phyloP scores from a whole-genome alignment of 164 flowering plant genomes.

The Magnolia officinalis region DNA sequence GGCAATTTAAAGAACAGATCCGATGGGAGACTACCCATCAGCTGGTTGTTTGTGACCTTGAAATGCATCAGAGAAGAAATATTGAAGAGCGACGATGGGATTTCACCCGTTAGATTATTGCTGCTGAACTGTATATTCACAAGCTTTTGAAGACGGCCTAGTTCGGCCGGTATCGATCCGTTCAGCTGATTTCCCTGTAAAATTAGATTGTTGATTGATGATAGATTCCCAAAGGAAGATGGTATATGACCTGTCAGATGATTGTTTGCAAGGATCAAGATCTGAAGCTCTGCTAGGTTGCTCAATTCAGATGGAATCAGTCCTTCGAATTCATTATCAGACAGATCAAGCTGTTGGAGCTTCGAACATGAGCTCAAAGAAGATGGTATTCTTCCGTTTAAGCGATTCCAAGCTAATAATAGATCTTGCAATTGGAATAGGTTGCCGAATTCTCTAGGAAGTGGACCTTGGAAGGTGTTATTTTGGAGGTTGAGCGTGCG shows the following conservation, averaged over 20 bases:
- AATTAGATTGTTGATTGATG: constrained; percentile 25
- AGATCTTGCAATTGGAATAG: constrained; percentile 29
- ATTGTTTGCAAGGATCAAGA: constrained; percentile 30
- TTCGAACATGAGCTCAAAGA: constrained; percentile 19
- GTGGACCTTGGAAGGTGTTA: constrained; percentile 31
- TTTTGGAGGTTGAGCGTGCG: constrained; percentile 29
- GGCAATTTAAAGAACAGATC: constrained; percentile 37
- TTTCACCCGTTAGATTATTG: constrained; percentile 38
- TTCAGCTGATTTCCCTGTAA: constrained; percentile 26
- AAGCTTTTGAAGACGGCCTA: constrained; percentile 24
- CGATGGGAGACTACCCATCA: constrained; percentile 39
- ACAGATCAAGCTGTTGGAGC: constrained; percentile 28
- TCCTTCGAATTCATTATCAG: constrained; percentile 31
- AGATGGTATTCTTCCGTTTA: constrained; percentile 33
- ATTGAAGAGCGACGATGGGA: constrained; percentile 46
- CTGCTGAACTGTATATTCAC: not conserved
- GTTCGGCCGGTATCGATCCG: constrained; percentile 35
- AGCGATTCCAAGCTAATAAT: constrained; percentile 28
- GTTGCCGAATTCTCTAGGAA: constrained; percentile 29
- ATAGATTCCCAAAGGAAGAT: constrained; percentile 31
- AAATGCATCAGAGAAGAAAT: constrained; percentile 34
- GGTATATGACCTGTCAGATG: constrained; percentile 38
- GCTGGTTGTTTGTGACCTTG: constrained; percentile 31
- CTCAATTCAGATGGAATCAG: constrained; percentile 30
- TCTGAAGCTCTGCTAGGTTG: constrained; percentile 24